Base-by-base conservation (phyloP, 768 basidiomycete species). In the Terana coerulea region DNA sequence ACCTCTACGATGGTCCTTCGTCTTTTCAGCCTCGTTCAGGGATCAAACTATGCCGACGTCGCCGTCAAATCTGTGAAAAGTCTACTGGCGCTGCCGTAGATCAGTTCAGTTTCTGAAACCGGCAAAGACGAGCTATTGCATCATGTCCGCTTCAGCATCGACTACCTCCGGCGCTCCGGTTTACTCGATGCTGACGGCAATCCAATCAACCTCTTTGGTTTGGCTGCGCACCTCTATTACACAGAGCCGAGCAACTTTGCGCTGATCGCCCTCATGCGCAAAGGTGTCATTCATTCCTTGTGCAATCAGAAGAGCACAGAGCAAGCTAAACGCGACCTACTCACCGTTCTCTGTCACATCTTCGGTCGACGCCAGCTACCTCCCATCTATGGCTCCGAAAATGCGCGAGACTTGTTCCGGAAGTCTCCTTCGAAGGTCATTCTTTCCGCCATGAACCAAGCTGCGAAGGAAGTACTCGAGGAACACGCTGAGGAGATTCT, bases 231-330 rank as follows among this genome's bases (percentile, higher is more conserved):
- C 54, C 67, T 83, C 26, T 81, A 81, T 70, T 81, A 84, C 58
- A 78, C 79, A 1, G 85, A 88, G 62, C 86, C 86, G 1, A 79
- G 76, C 67, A 88, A 87, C 64, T 72, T 88, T 33, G 85, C 86
- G 0, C 65, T 88, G 2, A 77, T 84, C 10, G 61, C 73, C 1
- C 71, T 88, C 14, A 65, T 88, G 36, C 77, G 77, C 30, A 68
- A 68, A 3, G 86, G 85, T 7, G 72, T 79, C 42, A 49, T 88
- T 9, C 86, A 87, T 61, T 56, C 67, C 0, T 75, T 88, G 28
- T 83, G 83, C 64, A 56, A 59, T 15, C 72, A 79, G 46, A 17
- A 58, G 8, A 68, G 66, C 36, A 21, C 61, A 11, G 61, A 72
- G 39, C 51, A 66, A 3, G 81, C 82, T 0, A 75, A 79, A 53